Percentiles rank a stretch among this genome's conserved stretches.
These are phyloP conservation scores for Microdochium bolleyi DNA, from an alignment of 2,329 filamentous ascomycete species.

Conservation along the genomic window DNA sequence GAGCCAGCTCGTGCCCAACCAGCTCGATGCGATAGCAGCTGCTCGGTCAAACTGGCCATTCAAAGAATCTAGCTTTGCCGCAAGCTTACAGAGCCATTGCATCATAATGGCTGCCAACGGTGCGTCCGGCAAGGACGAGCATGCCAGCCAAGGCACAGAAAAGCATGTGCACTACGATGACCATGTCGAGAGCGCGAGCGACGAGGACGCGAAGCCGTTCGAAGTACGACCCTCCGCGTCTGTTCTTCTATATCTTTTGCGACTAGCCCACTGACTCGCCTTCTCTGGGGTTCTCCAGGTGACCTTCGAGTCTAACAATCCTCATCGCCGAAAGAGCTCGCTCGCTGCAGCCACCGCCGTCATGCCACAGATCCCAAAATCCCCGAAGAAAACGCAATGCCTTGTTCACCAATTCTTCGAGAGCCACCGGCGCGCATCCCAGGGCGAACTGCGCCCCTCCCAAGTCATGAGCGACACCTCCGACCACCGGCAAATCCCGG, in stretches of 20 bases:
- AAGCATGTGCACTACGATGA: slow-evolving; percentile 26
- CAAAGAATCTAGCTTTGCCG: no score
- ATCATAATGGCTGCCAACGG: not conserved
- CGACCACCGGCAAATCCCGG: slow-evolving; percentile 11
- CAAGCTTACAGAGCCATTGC: not conserved
- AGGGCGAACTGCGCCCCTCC: not conserved
- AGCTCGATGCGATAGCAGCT: no score
- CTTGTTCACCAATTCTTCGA: slow-evolving; percentile 60
- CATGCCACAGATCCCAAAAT: slow-evolving; percentile 23
- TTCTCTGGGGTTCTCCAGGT: slow-evolving; percentile 39
- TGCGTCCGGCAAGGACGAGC: not conserved
- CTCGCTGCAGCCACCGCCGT: slow-evolving; percentile 44
- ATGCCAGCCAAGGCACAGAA: slow-evolving; percentile 1
- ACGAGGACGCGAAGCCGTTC: slow-evolving; percentile 41
- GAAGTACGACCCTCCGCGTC: slow-evolving; percentile 30
- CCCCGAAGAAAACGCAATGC: slow-evolving; percentile 43
- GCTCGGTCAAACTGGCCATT: no score
- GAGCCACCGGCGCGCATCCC: slow-evolving; percentile 31
- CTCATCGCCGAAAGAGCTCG: slow-evolving; percentile 59
- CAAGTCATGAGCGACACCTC: slow-evolving; percentile 8
- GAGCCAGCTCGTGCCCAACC: no score
- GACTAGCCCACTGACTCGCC: not conserved
- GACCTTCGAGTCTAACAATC: slow-evolving; percentile 52
- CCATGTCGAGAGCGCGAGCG: slow-evolving; percentile 35
- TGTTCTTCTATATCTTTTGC: not conserved